Evolutionary conservation across 202 grass and related monocot genomes (phyloP).

Genomic region (Tripidium arundinaceum): DNA sequence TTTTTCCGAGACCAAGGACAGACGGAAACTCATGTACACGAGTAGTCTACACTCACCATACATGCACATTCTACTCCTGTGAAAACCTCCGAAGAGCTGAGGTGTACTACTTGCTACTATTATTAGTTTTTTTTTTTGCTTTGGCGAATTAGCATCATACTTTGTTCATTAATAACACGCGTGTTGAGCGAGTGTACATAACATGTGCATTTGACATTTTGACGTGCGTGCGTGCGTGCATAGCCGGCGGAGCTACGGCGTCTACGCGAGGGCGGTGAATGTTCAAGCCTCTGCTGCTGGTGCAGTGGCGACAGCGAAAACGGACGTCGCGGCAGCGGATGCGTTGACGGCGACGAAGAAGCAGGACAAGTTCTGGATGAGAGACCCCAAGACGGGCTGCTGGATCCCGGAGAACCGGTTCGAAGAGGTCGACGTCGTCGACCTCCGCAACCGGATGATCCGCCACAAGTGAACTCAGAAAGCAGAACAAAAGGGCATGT

Average conservation of each 20-base stretch:
- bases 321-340: background rate
- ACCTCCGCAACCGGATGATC: constrained; percentile 37
- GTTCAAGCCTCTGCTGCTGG: background rate
- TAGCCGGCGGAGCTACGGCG: constrained; percentile 16
- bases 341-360: background rate
- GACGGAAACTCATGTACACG: no score
- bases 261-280: background rate
- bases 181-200: background rate
- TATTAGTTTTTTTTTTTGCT: background rate
- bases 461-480: background rate
- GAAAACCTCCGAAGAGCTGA: no score
- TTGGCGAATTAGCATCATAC: no score
- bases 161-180: background rate
- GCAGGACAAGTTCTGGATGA: constrained; percentile 31
- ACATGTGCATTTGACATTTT: background rate
- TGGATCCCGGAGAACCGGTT: constrained; percentile 54
- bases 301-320: background rate
- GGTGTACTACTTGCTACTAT: background rate
- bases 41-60: no score
- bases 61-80: no score
- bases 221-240: background rate
- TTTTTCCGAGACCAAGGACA: no score
- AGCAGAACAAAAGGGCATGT: no score
- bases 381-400: constrained; percentile 44
- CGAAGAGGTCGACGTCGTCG: constrained; percentile 43